Evolutionary conservation across 495 filamentous ascomycete genomes (phyloP).

Genomic region (Astrothelium subdiscretum): DNA sequence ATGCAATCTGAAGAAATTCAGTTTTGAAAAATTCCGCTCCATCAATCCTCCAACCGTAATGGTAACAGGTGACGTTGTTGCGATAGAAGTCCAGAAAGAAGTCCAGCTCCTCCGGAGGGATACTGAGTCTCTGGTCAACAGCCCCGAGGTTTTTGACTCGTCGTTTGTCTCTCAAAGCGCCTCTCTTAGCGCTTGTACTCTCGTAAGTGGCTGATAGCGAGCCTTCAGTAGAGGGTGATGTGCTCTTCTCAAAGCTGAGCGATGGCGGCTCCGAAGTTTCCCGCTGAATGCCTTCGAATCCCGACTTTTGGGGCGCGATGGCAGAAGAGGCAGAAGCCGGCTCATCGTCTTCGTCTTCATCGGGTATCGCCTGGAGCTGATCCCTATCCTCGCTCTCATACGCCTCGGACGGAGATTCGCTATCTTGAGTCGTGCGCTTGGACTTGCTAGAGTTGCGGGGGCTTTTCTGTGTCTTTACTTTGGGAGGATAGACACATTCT

Average conservation of each 20-base stretch:
- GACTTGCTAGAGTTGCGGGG: slow-evolving; percentile 22
- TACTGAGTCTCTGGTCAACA: slow-evolving; percentile 8
- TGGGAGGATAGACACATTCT: slow-evolving; percentile 73
- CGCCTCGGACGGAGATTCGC: slow-evolving; percentile 41
- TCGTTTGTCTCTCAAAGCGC: neutral
- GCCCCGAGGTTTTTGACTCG: neutral
- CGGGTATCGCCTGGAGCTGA: slow-evolving; percentile 50
- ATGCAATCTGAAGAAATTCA: slow-evolving; percentile 56
- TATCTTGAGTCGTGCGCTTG: slow-evolving; percentile 33
- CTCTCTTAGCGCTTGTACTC: neutral
- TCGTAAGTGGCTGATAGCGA: slow-evolving; percentile 13
- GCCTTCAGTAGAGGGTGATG: slow-evolving; percentile 24
- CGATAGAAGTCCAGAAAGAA: slow-evolving; percentile 71
- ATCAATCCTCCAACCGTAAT: slow-evolving; percentile 66
- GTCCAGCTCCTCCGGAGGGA: slow-evolving; percentile 53
- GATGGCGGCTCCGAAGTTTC: slow-evolving; percentile 23
- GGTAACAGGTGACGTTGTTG: slow-evolving; percentile 61
- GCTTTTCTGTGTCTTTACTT: slow-evolving; percentile 36
- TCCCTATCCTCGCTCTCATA: slow-evolving; percentile 40
- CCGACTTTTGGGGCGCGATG: neutral
- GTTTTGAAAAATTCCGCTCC: slow-evolving; percentile 58
- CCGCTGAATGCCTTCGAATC: slow-evolving; percentile 17
- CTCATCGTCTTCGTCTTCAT: slow-evolving; percentile 47
- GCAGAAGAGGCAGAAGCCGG: slow-evolving; percentile 11
- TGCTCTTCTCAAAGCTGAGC: slow-evolving; percentile 19